Evolutionary conservation across 805 yeast genomes (phyloP).

Genomic region (Saitoella complicata): DNA sequence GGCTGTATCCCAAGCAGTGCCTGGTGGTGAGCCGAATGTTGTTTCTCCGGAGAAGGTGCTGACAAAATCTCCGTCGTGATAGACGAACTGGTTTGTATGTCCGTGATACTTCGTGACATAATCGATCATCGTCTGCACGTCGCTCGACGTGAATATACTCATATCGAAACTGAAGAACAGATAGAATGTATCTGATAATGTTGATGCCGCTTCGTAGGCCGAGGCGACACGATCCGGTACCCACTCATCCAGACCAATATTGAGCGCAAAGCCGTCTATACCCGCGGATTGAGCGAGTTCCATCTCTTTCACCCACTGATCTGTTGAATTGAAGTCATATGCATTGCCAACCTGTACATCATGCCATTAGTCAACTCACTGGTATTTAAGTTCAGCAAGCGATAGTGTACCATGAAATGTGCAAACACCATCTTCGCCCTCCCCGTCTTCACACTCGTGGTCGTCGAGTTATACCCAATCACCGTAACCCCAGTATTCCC

Average conservation of each 20-base stretch:
- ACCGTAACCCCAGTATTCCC: no score
- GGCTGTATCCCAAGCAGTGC: neutral
- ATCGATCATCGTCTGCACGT: neutral
- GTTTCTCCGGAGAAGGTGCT: constrained; percentile 1
- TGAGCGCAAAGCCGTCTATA: constrained; percentile 1
- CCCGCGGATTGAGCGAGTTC: neutral
- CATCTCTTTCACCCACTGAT: neutral
- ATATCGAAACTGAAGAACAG: neutral
- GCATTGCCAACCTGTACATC: no score
- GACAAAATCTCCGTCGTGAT: neutral
- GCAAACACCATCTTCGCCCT: no score
- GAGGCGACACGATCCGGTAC: neutral
- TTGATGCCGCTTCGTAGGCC: neutral
- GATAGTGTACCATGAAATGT: no score
- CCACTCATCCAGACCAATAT: constrained; percentile 2
- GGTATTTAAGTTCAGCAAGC: no score
- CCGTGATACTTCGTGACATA: neutral
- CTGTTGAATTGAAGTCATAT: no score
- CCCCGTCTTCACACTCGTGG: no score
- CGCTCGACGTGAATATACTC: neutral
- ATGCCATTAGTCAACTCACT: no score
- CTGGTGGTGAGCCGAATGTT: neutral
- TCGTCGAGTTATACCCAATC: no score
- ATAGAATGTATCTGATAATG: neutral
- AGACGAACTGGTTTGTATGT: neutral